phyloP scores from a whole-genome alignment of 2,329 filamentous ascomycete species.

The Pseudogymnoascus sp. region DNA sequence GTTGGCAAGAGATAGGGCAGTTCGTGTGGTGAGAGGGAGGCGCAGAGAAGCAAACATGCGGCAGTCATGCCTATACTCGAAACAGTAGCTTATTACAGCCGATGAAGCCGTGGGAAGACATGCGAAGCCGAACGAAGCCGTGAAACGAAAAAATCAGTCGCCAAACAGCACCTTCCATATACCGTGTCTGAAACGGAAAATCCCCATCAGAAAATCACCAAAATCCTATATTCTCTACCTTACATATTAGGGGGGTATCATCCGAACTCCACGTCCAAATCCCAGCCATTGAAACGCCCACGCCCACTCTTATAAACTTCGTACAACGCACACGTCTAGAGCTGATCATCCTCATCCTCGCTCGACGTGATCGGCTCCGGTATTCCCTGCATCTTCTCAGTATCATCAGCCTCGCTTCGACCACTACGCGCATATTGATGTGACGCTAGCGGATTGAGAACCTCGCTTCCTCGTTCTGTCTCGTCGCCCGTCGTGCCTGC shows the following conservation, averaged over 20 bases:
- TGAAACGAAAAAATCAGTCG: not conserved
- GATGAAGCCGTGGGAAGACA: not conserved
- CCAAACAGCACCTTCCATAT: not conserved
- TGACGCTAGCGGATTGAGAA: not conserved
- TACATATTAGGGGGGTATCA: slow-evolving; percentile 3
- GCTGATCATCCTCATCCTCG: slow-evolving; percentile 3
- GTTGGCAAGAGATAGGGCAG: not conserved
- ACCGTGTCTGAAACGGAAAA: not conserved
- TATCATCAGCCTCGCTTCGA: not conserved
- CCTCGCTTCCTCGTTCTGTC: not conserved
- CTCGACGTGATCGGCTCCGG: not conserved
- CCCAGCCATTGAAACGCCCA: not conserved
- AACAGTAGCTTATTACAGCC: not conserved
- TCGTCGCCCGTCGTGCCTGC: not conserved
- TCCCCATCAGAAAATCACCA: not conserved
- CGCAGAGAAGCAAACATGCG: not conserved
- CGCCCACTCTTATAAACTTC: not conserved
- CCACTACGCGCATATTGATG: not conserved
- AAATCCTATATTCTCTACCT: not conserved
- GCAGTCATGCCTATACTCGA: not conserved
- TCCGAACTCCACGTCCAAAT: not conserved
- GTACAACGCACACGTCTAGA: not conserved
- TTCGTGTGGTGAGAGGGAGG: not conserved
- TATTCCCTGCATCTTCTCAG: not conserved
- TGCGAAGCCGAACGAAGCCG: not conserved